Conservation (phyloP, 352 stramenopile species). For the Globisporangium solare region DNA sequence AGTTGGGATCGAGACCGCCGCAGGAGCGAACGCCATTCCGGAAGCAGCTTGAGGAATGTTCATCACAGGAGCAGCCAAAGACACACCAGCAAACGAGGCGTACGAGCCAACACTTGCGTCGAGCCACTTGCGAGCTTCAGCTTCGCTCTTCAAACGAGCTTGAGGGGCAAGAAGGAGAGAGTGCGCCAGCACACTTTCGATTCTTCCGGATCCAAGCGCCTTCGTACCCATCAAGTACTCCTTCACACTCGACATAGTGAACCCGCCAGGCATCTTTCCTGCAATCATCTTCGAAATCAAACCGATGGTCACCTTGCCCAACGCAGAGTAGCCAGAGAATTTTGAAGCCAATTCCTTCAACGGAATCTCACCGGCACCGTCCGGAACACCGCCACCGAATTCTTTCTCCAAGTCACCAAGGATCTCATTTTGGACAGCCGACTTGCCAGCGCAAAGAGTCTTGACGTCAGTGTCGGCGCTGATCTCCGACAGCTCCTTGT, state of each 20-base stretch:
- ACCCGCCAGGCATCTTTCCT: slow-evolving; percentile 81
- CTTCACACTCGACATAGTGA: slow-evolving; percentile 79
- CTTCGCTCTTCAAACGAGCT: slow-evolving; percentile 65
- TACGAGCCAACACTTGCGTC: slow-evolving; percentile 70
- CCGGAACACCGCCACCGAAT: slow-evolving; percentile 62
- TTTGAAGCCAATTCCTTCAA: slow-evolving; percentile 67
- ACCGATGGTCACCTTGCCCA: slow-evolving; percentile 62
- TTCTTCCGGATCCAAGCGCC: slow-evolving; percentile 55
- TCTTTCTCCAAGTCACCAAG: slow-evolving; percentile 86
- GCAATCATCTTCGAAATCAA: slow-evolving; percentile 75
- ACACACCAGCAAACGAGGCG: slow-evolving; percentile 67
- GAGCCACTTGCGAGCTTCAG: slow-evolving; percentile 75
- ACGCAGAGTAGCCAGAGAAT: slow-evolving; percentile 61
- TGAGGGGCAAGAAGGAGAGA: slow-evolving; percentile 54
- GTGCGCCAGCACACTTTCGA: slow-evolving; percentile 77
- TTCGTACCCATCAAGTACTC: slow-evolving; percentile 54
- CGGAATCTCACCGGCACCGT: slow-evolving; percentile 68
- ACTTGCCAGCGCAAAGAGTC: slow-evolving; percentile 79
- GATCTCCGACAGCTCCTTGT: slow-evolving; percentile 71
- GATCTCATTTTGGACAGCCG: slow-evolving; percentile 86
- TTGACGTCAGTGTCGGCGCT: slow-evolving; percentile 73
- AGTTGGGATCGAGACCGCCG: slow-evolving; percentile 43
- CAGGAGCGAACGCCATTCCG: slow-evolving; percentile 27
- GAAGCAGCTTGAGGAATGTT: slow-evolving; percentile 15
- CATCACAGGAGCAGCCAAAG: slow-evolving; percentile 27